Evolutionary conservation across 1,284 basidiomycete species (phyloP), one percentile per base, ranked within the genome.

Genomic region (Meira miltonrushii): DNA sequence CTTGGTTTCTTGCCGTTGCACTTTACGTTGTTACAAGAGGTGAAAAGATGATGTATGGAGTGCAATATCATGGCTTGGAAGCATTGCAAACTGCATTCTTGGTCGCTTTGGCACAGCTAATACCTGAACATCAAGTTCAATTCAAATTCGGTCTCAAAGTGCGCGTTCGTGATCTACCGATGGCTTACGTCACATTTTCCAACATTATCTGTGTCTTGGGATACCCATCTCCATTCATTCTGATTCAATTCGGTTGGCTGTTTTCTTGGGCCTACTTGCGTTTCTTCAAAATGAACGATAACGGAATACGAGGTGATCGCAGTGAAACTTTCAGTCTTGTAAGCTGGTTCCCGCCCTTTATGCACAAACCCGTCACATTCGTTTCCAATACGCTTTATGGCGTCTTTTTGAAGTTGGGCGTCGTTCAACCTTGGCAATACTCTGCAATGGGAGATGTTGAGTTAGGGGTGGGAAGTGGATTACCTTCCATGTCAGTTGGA

Each of bases 201-300:
- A 92, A 90, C 66, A 84, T 96, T 39, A 84, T 94, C 79, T 90
- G 88, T 69, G 69, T 98, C 54, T 66, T 95, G 51, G 90, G 94
- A 37, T 89, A 88, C 79, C 89, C 92, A 71, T 89, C 88, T 58
- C 95, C 95, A 0, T 97, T 87, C 82, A 93, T 98, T 59, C 83
- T 95, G 68, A 93, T 98, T 67, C 94, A 97, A 77, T 97, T 96
- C 77, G 94, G 92, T 15, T 98, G 95, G 91, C 88, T 97, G 62
- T 87, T 93, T 8, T 85, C 89, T 25, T 98, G 92, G 88, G 83
- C 90, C 55, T 98, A 96, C 80, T 84, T 98, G 39, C 86, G 94
- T 39, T 98, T 98, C 83, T 92, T 95, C 84, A 95, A 96, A 81
- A 87, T 84, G 2, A 89, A 89, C 77, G 82, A 83, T 55, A 79